Base-by-base conservation (phyloP, 345 rosid genomes). In the Ceriops decandra region DNA sequence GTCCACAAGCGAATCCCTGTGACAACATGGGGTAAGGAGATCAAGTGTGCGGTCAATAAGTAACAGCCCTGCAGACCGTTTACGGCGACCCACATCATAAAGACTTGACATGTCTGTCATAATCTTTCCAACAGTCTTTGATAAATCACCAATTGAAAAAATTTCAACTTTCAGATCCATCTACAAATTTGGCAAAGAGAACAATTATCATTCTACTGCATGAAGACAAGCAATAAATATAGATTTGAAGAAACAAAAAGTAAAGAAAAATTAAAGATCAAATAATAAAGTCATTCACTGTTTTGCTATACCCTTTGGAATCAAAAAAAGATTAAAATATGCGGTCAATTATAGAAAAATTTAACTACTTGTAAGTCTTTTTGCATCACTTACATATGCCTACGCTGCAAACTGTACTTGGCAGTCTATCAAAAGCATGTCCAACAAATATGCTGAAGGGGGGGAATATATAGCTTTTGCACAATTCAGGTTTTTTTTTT, bases 21-120 rank as follows among this genome's bases (percentile, higher is more conserved):
- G 99, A 78, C 87, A 82, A 68, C 97, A 89, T 30, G 98, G 93
- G 78, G 98, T 91, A 64, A 91, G 87, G 73, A 93, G 90, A 87
- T 91, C 97, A 63, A 91, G 95, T 21, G 97, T 85, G 64, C 99
- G 93, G 72, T 91, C 99, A 68, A 95, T 78, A 60, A 95, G 89
- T 72, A 95, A 76, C 77, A 95, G 83, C 46, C 98, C 96, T 0
- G 97, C 95, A 70, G 98, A 72, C 75, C 89, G 85, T 79, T 89
- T 93, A 6, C 95, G 96, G 21, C 98, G 98, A 62, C 96, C 97
- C 22, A 93, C 97, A 79, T 95, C 97, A 72, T 95, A 95, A 67
- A 91, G 93, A 81, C 99, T 91, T 68, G 99, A 89, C 97, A 91
- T 95, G 83, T 91, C 97, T 21, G 91, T 95, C 87, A 95, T 74